Evolutionary conservation across 345 rosid genomes (phyloP).

Genomic region (Syzygium aqueum): DNA sequence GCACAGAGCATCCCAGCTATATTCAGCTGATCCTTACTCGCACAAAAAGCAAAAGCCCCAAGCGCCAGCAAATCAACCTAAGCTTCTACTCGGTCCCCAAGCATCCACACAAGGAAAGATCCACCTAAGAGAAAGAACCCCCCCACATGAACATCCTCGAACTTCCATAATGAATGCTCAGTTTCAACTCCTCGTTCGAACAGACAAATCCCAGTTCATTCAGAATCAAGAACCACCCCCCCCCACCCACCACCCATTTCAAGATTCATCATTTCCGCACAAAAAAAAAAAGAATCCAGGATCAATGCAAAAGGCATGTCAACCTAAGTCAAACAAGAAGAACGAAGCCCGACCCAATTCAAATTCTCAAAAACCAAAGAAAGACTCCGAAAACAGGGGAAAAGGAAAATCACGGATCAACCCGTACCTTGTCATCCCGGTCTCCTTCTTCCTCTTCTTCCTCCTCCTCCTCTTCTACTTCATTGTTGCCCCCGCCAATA

Average conservation of each 20-base stretch:
- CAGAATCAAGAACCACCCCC: background rate
- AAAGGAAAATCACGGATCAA: background rate
- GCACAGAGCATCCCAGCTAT: background rate
- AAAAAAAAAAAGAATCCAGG: background rate
- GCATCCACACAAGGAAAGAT: background rate
- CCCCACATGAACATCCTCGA: background rate
- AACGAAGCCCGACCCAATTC: background rate
- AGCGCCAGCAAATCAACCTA: background rate
- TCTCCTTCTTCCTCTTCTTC: constrained; percentile 1
- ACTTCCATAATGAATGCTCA: background rate
- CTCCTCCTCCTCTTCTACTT: constrained; percentile 17
- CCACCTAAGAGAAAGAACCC: background rate
- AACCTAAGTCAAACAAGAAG: background rate
- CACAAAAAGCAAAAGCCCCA: background rate
- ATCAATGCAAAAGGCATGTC: background rate
- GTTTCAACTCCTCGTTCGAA: background rate
- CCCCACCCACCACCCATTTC: background rate
- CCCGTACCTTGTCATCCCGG: background rate
- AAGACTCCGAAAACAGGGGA: background rate
- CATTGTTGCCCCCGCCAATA: constrained; percentile 10
- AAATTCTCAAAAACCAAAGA: background rate
- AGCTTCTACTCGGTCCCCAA: background rate
- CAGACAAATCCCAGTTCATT: background rate
- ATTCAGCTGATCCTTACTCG: background rate
- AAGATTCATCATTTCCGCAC: background rate